A percentile compares a stretch with the other conserved stretches of the same genome.
These are phyloP conservation scores for Phaseolus lunatus DNA, from an alignment of 306 rosid species.

Conservation along the genomic window DNA sequence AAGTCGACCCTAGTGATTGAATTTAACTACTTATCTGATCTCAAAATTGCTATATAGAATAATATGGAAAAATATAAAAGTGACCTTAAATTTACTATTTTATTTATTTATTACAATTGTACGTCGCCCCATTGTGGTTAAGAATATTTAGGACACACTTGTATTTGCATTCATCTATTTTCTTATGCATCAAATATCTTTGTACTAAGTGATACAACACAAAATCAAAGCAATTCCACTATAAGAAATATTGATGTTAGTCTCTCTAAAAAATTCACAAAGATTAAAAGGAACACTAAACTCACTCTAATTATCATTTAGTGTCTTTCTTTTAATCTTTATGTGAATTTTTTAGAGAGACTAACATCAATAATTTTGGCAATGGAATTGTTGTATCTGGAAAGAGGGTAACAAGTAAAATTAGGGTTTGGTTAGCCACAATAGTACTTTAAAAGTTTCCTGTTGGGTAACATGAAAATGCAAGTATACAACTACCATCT, in stretches of 20 bases:
- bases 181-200: neutral
- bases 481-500: neutral
- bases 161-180: neutral
- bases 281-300: too few relatives aligned
- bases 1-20: too few relatives aligned
- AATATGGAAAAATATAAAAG: neutral
- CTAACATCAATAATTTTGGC: too few relatives aligned
- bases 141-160: neutral
- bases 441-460: neutral
- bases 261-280: too few relatives aligned
- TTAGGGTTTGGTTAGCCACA: neutral
- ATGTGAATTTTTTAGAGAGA: too few relatives aligned
- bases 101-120: neutral
- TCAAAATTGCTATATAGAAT: neutral
- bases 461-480: slow-evolving; percentile 2
- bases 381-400: neutral
- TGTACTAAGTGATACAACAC: neutral
- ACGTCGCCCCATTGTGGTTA: too few relatives aligned
- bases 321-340: too few relatives aligned
- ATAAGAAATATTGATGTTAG: too few relatives aligned
- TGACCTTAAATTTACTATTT: neutral
- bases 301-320: too few relatives aligned
- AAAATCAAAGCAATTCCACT: slow-evolving; percentile 33
- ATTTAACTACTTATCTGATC: neutral
- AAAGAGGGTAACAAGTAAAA: neutral